phyloP scores from a whole-genome alignment of 2,329 filamentous ascomycete genomes.

The Ophiostoma ips region DNA sequence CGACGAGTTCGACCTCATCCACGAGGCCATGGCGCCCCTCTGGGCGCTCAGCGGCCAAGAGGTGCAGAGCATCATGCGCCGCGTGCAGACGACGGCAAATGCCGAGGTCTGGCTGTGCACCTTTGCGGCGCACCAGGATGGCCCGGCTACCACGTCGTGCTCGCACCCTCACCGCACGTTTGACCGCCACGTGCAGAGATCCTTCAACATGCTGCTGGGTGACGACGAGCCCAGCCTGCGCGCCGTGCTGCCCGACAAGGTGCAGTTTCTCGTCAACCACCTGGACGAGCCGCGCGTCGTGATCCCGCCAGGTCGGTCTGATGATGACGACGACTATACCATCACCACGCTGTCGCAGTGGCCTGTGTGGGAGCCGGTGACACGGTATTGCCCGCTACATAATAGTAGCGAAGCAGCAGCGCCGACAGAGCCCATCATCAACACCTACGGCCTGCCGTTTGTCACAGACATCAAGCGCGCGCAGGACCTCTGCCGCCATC shows the following conservation, averaged over 20 bases:
- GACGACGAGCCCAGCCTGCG: neutral
- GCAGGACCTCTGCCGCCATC: constrained; percentile 29
- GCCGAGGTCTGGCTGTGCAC: constrained; percentile 6
- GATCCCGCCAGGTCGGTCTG: constrained; percentile 14
- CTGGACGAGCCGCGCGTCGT: constrained; percentile 34
- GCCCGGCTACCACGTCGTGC: no score
- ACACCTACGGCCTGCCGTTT: constrained; percentile 20
- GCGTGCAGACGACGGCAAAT: neutral
- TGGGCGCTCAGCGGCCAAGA: constrained; percentile 1
- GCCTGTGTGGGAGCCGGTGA: neutral
- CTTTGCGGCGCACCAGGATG: constrained; percentile 9
- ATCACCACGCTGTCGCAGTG: neutral
- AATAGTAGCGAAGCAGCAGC: neutral
- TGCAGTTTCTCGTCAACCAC: constrained; percentile 31
- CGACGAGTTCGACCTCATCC: constrained; percentile 10
- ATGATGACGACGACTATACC: neutral
- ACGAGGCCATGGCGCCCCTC: neutral
- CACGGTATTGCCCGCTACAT: neutral
- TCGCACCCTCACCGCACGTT: constrained; percentile 20
- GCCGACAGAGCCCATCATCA: no score
- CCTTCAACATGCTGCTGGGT: constrained; percentile 22
- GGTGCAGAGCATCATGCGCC: neutral
- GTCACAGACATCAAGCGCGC: constrained; percentile 18
- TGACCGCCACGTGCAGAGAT: constrained; percentile 21
- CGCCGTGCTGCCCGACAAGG: constrained; percentile 16